phyloP scores from a whole-genome alignment of 1,284 basidiomycete genomes.

The Cutaneotrichosporon mucoides region DNA sequence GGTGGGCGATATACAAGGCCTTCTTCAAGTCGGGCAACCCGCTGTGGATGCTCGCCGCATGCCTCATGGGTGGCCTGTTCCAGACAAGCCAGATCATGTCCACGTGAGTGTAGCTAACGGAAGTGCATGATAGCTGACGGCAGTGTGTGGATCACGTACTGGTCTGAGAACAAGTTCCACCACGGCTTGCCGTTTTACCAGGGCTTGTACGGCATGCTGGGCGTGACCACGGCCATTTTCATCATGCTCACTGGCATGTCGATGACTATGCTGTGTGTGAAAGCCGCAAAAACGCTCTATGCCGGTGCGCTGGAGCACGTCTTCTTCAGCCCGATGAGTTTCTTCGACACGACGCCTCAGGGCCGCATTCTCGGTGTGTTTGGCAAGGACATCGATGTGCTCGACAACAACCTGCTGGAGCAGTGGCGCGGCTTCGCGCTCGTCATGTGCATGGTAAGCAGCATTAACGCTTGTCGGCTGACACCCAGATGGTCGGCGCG shows the following conservation, averaged over 20 bases:
- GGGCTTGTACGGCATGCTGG: slow-evolving; percentile 65
- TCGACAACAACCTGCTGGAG: slow-evolving; percentile 9
- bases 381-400: slow-evolving; percentile 48
- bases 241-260: slow-evolving; percentile 60
- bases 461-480: slow-evolving; percentile 13
- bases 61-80: slow-evolving; percentile 3
- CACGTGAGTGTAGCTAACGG: neutral
- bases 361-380: slow-evolving; percentile 64
- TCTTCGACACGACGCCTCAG: slow-evolving; percentile 64
- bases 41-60: slow-evolving; percentile 16
- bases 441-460: neutral
- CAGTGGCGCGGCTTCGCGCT: neutral
- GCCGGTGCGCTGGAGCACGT: slow-evolving; percentile 56
- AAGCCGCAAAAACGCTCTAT: slow-evolving; percentile 61
- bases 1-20: slow-evolving; percentile 24
- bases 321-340: slow-evolving; percentile 65
- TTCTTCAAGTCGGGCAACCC: slow-evolving; percentile 22
- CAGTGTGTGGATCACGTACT: slow-evolving; percentile 52
- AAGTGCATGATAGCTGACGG: neutral
- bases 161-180: slow-evolving; percentile 56
- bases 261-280: slow-evolving; percentile 58
- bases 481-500: slow-evolving; percentile 9
- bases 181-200: slow-evolving; percentile 59
- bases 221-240: slow-evolving; percentile 54
- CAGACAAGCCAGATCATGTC: slow-evolving; percentile 16